Conservation (phyloP, 352 stramenopile genomes). For the Thraustochytrium sp. region DNA sequence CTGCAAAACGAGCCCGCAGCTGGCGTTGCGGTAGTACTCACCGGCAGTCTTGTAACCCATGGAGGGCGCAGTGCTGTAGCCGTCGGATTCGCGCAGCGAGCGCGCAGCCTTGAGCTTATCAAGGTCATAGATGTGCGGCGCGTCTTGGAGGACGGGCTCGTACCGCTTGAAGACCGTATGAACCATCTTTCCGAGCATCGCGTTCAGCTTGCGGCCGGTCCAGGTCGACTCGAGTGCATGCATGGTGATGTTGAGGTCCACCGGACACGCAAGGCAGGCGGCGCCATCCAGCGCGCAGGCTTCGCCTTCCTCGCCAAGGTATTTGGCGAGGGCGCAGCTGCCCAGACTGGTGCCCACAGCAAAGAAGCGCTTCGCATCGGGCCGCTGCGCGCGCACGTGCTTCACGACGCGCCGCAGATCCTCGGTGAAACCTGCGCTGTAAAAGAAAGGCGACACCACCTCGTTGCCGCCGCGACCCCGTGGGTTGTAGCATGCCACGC, state of each 20-base stretch:
- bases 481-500: conserved; percentile 26
- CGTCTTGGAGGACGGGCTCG: neutral
- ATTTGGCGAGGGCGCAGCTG: conserved; percentile 13
- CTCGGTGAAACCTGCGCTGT: conserved; percentile 13
- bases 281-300: neutral
- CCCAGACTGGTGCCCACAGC: neutral
- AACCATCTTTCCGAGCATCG: neutral
- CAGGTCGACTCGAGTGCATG: neutral
- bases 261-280: neutral
- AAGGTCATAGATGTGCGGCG: neutral
- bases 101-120: neutral
- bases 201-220: neutral
- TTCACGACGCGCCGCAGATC: neutral
- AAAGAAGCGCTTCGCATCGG: neutral
- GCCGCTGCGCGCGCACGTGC: neutral
- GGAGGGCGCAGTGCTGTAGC: neutral
- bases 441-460: neutral
- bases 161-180: neutral
- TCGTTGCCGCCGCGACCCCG: conserved; percentile 1
- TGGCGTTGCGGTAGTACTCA: neutral
- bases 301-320: neutral
- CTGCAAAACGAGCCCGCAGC: neutral
- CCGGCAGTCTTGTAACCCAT: neutral
- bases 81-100: neutral
- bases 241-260: conserved; percentile 13